These are phyloP conservation scores for Metschnikowia drakensbergensis DNA, from an alignment of 805 yeast species.

Conservation along the genomic window DNA sequence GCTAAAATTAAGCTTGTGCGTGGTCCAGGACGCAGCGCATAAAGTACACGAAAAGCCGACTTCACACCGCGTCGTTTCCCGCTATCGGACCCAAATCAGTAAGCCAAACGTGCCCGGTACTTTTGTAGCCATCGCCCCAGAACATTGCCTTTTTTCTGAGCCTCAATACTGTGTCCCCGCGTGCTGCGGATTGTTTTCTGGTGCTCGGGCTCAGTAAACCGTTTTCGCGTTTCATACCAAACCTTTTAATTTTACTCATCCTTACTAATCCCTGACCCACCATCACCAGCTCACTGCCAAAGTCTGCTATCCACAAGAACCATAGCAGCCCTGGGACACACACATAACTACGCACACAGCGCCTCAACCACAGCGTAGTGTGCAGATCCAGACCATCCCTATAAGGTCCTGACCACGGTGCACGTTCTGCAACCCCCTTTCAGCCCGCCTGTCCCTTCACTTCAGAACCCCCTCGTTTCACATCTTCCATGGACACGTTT, in stretches of 20 bases:
- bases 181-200: neutral
- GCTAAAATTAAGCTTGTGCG: neutral
- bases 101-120: too few species aligned
- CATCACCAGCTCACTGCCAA: neutral
- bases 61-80: neutral
- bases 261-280: constrained; percentile 1
- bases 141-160: too few species aligned
- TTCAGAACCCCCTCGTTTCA: neutral
- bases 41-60: neutral
- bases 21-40: constrained; percentile 1
- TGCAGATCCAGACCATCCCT: neutral
- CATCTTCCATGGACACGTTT: constrained; percentile 13
- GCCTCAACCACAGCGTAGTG: neutral
- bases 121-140: too few species aligned
- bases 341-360: neutral
- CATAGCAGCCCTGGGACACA: neutral
- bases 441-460: neutral
- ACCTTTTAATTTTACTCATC: neutral
- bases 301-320: neutral
- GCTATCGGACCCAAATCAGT: neutral
- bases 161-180: too few species aligned
- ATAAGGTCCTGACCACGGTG: neutral
- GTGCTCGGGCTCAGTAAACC: neutral
- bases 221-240: constrained; percentile 4
- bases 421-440: neutral